Conservation (phyloP, 805 yeast species). For the Saturnispora saitoi region DNA sequence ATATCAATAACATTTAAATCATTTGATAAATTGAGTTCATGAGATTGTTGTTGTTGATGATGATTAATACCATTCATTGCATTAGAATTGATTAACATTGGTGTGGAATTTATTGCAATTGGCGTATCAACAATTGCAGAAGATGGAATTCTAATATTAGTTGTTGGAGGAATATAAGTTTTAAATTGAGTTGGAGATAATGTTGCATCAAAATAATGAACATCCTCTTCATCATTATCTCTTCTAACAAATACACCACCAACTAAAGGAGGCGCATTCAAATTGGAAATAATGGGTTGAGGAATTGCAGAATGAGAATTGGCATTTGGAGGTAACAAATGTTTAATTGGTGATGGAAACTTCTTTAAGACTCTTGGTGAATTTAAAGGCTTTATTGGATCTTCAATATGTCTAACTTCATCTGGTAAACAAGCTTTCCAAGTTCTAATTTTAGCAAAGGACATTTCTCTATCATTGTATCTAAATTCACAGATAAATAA, state of each 20-base stretch:
- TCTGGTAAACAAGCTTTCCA: conserved; percentile 99
- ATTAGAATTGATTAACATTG: not conserved
- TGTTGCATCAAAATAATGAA: conserved; percentile 43
- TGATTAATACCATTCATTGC: not conserved
- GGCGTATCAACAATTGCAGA: conserved; percentile 11
- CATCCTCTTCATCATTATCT: conserved; percentile 69
- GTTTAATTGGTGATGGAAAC: conserved; percentile 77
- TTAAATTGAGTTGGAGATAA: conserved; percentile 22
- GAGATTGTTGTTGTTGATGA: not conserved
- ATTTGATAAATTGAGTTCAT: not conserved
- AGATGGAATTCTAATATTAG: conserved; percentile 22
- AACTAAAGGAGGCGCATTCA: conserved; percentile 87
- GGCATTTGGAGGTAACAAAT: conserved; percentile 68
- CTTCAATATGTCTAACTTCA: conserved; percentile 82
- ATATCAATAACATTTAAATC: not conserved
- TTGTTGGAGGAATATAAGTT: conserved; percentile 26
- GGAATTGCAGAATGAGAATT: conserved; percentile 68
- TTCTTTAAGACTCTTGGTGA: conserved; percentile 58
- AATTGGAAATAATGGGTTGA: conserved; percentile 70
- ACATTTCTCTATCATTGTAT: conserved; percentile 83
- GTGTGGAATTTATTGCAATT: not conserved
- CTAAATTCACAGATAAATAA: conserved; percentile 92
- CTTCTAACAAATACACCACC: conserved; percentile 85
- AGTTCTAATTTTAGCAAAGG: conserved; percentile 89
- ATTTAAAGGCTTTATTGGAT: conserved; percentile 64